Base-by-base conservation (phyloP, 2,329 filamentous ascomycete species). In the Fonsecaea multimorphosa region DNA sequence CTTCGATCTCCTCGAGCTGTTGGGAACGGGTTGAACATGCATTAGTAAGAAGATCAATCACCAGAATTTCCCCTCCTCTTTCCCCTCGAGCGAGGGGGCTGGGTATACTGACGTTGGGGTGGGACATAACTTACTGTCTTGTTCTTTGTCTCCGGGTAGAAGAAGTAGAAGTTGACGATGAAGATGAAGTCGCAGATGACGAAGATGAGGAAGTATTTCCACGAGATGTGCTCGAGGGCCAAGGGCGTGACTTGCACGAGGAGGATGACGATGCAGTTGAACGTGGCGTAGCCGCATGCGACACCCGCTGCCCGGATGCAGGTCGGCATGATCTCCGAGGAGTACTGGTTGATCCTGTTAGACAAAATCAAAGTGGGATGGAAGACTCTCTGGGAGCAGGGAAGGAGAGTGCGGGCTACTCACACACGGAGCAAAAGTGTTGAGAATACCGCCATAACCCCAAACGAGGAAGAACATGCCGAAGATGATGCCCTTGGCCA, bases 171-270 rank as follows among this genome's bases (percentile, higher is more conserved):
- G 19, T 85, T 68, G 1, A 78, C 73, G 0, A 85, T 70, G 74
- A 85, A 86, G 74, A 85, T 80, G 0, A 75, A 19, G 1, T 81
- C 81, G 68, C 83, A 86, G 4, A 71, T 80, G 1, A 86, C 83
- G 66, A 86, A 86, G 14, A 86, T 84, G 65, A 86, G 86, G 72
- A 86, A 86, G 73, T 86, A 87, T 66, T 86, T 86, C 69, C 86
- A 81, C 16, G 78, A 72, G 57, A 87, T 86, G 46, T 79, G 84
- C 16, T 82, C 82, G 68, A 86, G 85, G 0, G 84, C 84, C 60
- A 78, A 84, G 0, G 84, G 84, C 0, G 83, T 84, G 8, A 82
- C 82, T 72, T 84, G 81, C 54, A 83, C 84, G 78, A 78, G 72
- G 5, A 75, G 81, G 36, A 85, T 83, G 67, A 86, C 86, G 58